phyloP scores from a whole-genome alignment of 441 rosid genomes.

The Populus trichocarpa region DNA sequence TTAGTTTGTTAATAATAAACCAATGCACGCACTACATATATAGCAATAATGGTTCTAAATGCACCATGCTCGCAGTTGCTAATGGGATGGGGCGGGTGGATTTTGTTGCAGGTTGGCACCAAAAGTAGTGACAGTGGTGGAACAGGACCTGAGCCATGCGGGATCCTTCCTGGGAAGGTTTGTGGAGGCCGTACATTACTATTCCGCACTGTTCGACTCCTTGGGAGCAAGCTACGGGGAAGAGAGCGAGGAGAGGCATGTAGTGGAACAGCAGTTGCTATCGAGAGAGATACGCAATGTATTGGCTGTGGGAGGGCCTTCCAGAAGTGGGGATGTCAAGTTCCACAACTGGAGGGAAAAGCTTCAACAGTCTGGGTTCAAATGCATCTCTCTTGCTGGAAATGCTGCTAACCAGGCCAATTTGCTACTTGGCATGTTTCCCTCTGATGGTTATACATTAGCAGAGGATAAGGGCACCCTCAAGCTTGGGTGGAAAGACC shows the following conservation, averaged over 20 bases:
- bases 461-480: constrained; percentile 90
- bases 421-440: constrained; percentile 86
- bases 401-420: constrained; percentile 96
- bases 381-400: constrained; percentile 74
- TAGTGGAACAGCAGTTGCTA: constrained; percentile 91
- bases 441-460: constrained; percentile 88
- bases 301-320: constrained; percentile 79
- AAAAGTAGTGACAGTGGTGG: constrained; percentile 94
- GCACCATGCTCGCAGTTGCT: background rate
- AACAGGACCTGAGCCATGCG: constrained; percentile 89
- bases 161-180: constrained; percentile 92
- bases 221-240: constrained; percentile 91
- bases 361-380: constrained; percentile 78
- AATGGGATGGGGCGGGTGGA: background rate
- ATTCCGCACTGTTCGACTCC: constrained; percentile 90
- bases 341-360: constrained; percentile 92
- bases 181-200: constrained; percentile 97
- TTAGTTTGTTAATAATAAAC: background rate
- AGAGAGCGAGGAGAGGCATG: constrained; percentile 95
- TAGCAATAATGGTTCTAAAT: background rate
- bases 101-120: constrained; percentile 67
- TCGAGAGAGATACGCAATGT: constrained; percentile 87
- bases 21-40: background rate
- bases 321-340: constrained; percentile 62
- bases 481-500: constrained; percentile 98